Base-by-base conservation (phyloP, 371 early-diverging fungal genomes). In the Gilbertella persicaria region DNA sequence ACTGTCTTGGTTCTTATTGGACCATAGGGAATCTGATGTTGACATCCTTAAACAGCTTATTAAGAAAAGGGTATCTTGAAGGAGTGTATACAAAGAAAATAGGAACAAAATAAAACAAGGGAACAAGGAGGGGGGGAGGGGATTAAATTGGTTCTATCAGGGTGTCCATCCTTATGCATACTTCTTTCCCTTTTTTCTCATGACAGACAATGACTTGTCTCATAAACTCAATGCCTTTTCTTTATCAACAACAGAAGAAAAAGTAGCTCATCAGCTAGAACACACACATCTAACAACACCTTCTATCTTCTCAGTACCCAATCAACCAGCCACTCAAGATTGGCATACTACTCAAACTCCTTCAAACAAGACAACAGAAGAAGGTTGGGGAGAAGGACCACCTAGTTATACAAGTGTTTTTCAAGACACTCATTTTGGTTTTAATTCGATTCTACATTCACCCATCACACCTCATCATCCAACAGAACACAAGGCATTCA, bases 401-500 rank as follows among this genome's bases (percentile, higher is more conserved):
- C 65, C 65, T 0, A 44, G 56, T 8, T 59, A 59, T 25, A 55
- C 60, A 4, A 30, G 41, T 6, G 45, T 64, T 2, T 37, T 29
- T 2, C 59, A 64, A 45, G 60, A 54, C 1, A 64, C 65, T 14
- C 55, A 59, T 9, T 64, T 64, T 55, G 65, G 65, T 2, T 59
- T 64, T n/a, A 59, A 59, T 37, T 64, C 65, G 0, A 48, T 64
- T 13, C 23, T 58, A 36, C 56, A 20, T 23, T 4, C 36, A 13
- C 2, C 28, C 12, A 24, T 29, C 8, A 16, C n/a, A 3, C 1
- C 45, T 16, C 17, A 9, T 33, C 19, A n/a, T n/a, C n/a, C n/a
- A n/a, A n/a, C n/a, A n/a, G n/a, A n/a, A n/a, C 19, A 29, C 41
- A 49, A 51, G n/a, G 62, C 58, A 3, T 62, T 62, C 12, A 45